phyloP scores from a whole-genome alignment of 768 basidiomycete genomes.

The Collybia nuda region DNA sequence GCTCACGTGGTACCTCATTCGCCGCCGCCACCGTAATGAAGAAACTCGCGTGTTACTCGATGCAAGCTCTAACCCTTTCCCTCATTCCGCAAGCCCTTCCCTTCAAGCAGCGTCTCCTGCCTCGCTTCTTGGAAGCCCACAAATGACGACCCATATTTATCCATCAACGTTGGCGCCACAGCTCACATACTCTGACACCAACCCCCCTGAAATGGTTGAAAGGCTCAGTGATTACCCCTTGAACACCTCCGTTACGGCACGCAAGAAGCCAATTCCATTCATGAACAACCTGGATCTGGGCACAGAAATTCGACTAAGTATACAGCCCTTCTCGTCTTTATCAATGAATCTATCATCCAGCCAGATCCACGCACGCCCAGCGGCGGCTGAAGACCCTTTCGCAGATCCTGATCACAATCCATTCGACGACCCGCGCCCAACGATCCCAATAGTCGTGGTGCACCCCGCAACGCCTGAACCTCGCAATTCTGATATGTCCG shows the following conservation, averaged over 20 bases:
- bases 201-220: slow-evolving; percentile 4
- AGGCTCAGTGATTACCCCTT: not conserved
- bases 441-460: not conserved
- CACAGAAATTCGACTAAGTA: not conserved
- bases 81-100: not conserved
- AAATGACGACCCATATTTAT: not conserved
- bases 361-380: slow-evolving; percentile 2
- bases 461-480: not conserved
- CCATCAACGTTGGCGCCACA: not conserved
- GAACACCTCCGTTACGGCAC: not conserved
- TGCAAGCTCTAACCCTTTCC: slow-evolving; percentile 8
- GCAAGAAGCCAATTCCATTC: slow-evolving; percentile 17
- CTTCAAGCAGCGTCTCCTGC: slow-evolving; percentile 1
- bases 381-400: slow-evolving; percentile 11
- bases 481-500: not conserved
- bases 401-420: slow-evolving; percentile 7
- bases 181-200: slow-evolving; percentile 1
- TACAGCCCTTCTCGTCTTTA: not conserved
- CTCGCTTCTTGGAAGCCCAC: not conserved
- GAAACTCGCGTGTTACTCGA: slow-evolving; percentile 7
- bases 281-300: slow-evolving; percentile 5
- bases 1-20: slow-evolving; percentile 9
- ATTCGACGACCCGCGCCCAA: not conserved
- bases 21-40: slow-evolving; percentile 15
- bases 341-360: slow-evolving; percentile 1